These are phyloP conservation scores for Hypoxylon fuscum DNA, from an alignment of 495 filamentous ascomycete genomes.

Conservation along the genomic window DNA sequence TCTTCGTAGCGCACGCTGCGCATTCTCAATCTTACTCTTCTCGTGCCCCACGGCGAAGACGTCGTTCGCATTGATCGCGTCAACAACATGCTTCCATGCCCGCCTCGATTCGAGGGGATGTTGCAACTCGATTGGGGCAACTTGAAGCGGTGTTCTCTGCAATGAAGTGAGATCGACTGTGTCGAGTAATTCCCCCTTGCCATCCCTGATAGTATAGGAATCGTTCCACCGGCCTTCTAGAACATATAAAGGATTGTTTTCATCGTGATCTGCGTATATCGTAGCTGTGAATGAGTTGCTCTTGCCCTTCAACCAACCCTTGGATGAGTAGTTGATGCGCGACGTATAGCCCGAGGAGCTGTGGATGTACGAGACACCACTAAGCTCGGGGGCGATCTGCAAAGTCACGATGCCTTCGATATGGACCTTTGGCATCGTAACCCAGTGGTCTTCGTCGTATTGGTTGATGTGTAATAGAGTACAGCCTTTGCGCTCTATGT, in stretches of 20 bases:
- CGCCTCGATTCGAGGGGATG: constrained; percentile 78
- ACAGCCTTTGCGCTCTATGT: constrained; percentile 85
- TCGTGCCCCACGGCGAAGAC: constrained; percentile 74
- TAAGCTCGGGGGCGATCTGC: constrained; percentile 80
- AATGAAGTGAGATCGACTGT: constrained; percentile 65
- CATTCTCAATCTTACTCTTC: constrained; percentile 82
- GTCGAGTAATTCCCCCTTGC: constrained; percentile 62
- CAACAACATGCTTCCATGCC: constrained; percentile 79
- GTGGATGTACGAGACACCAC: constrained; percentile 73
- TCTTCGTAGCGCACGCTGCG: constrained; percentile 77
- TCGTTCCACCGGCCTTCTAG: constrained; percentile 84
- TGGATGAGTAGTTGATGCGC: constrained; percentile 81
- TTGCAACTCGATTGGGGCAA: constrained; percentile 76
- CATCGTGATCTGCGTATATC: constrained; percentile 70
- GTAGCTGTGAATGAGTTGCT: constrained; percentile 80
- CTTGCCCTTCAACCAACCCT: constrained; percentile 84
- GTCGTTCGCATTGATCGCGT: constrained; percentile 73
- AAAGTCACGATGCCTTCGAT: constrained; percentile 86
- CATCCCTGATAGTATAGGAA: constrained; percentile 71
- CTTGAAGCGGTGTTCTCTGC: constrained; percentile 69
- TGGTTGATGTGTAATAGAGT: constrained; percentile 71
- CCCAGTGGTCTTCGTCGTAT: constrained; percentile 72
- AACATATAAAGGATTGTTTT: constrained; percentile 75
- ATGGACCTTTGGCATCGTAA: constrained; percentile 83
- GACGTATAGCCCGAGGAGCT: constrained; percentile 78